Base-by-base conservation (phyloP, 352 stramenopile genomes). In the Lagenidium sp. region DNA sequence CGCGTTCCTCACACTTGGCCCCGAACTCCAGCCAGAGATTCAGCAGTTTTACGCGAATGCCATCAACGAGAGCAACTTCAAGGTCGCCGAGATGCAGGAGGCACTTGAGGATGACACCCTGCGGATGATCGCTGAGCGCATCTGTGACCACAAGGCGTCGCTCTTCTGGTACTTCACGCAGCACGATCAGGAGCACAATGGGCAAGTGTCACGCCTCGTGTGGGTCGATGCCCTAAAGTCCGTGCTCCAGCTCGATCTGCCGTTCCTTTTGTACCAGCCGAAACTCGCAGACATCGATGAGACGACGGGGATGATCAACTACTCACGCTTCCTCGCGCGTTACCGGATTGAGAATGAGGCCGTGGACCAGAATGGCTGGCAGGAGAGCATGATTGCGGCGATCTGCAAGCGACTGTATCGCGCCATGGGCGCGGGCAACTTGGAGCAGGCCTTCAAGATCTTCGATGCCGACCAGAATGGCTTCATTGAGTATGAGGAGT, bases 141-240 rank as follows among this genome's bases (percentile, higher is more conserved):
- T 97, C 47, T 89, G 86, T 26, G 87, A 97, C 51, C 82, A 94
- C 55, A 93, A 94, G 36, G 72, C 85, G 20, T 93, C 84, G 29
- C 61, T 97, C 8, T 97, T 91, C 59, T 97, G 89, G 87, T 96
- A 96, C 58, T 97, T 95, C 39, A 96, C 85, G 35, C 82, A 96
- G 54, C 73, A 95, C 48, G 87, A 96, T 50, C 80, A 90, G n/a
- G 78, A 92, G 29, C 76, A 92, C 63, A 84, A 87, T 11, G 87
- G 89, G 18, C 74, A 61, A 0, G 74, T 96, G 36, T 79, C 77
- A 23, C 73, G 83, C 4, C 65, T 96, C 19, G 73, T 96, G 36
- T 97, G 87, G 87, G 82, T 89, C 1, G 82, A 96, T 20, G 88
- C 84, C 10, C 58, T 97, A 48, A 86, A 86, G 21, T 94, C 82